Evolutionary conservation across 2,329 filamentous ascomycete species (phyloP), one percentile per base, ranked within the genome.

Genomic region (Cladosporium velox): DNA sequence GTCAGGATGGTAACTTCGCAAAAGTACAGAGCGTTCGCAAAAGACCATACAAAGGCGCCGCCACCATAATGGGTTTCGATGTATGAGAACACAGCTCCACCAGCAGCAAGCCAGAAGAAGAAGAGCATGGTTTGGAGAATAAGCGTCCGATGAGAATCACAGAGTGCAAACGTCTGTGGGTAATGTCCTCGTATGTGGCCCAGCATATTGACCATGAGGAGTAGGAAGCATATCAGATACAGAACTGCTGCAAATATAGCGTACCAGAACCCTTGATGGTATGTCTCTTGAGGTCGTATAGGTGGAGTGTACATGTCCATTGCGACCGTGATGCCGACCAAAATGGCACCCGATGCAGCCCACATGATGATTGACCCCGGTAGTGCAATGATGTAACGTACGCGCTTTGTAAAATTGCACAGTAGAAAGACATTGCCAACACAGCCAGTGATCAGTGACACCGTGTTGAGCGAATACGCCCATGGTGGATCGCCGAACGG

Each of bases 101-200:
- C 93, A 2, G 92, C 78, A 0, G 91, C 87, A 0, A 97, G 81
- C 82, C 95, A 97, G 58, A 91, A 79, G 61, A 96, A 88, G 74
- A 96, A 91, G 65, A 91, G 81, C 78, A 96, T 96, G 1, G 92
- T 96, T 78, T 97, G 93, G 32, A 97, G 79, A 83, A 97, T 97
- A 26, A 97, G 81, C 0, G 92, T 97, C 11, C 93, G 86, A 77
- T 97, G 93, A 67, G 90, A 90, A 63, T 89, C 86, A 0, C 90
- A 93, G 28, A 97, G 83, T 4, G 85, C 82, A 71, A 97, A 97
- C 72, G 92, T 89, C 71, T 91, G 90, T 7, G 85, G 85, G 72
- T 96, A 97, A 70, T 91, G 90, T 0, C 88, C 88, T 0, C 89
- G 79, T 66, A 87, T 86, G 57, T 93, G 93, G 10, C 92, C 92